Conservation (phyloP, 257 asterid genomes). For the Galeopsis tetrahit region DNA sequence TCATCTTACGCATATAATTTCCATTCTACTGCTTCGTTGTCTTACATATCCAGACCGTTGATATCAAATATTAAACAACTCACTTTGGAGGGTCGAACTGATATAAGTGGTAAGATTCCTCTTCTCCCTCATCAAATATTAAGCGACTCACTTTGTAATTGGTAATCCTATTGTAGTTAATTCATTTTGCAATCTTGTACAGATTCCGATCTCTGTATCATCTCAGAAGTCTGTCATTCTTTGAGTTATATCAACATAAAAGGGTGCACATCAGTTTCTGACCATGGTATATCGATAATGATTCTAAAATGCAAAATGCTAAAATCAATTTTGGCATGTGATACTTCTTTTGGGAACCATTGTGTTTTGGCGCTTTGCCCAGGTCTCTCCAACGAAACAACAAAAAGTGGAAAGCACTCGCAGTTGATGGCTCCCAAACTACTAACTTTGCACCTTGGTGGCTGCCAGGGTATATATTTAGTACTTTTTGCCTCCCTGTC, state of each 20-base stretch:
- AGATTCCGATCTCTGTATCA: conserved; percentile 67
- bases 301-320: conserved; percentile 63
- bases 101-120: conserved; percentile 62
- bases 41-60: conserved; percentile 35
- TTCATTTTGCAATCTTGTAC: conserved; percentile 38
- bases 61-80: conserved; percentile 59
- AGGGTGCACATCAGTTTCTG: conserved; percentile 79
- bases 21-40: conserved; percentile 36
- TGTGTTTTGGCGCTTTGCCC: conserved; percentile 70
- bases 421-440: conserved; percentile 51
- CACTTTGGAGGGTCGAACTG: conserved; percentile 78
- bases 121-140: not conserved
- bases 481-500: conserved; percentile 18
- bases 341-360: conserved; percentile 69
- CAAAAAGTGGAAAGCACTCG: conserved; percentile 35
- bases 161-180: conserved; percentile 5
- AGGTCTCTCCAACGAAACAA: conserved; percentile 39
- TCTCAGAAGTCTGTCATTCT: conserved; percentile 63
- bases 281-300: conserved; percentile 67
- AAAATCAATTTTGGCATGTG: conserved; percentile 68
- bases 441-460: conserved; percentile 69
- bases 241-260: conserved; percentile 65
- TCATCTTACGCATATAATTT: conserved; percentile 27
- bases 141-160: not conserved
- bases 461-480: conserved; percentile 66